A percentile compares a stretch with the other conserved stretches of the same genome.
These are phyloP conservation scores for Prunus mume DNA, from an alignment of 306 rosid genomes.

Conservation along the genomic window DNA sequence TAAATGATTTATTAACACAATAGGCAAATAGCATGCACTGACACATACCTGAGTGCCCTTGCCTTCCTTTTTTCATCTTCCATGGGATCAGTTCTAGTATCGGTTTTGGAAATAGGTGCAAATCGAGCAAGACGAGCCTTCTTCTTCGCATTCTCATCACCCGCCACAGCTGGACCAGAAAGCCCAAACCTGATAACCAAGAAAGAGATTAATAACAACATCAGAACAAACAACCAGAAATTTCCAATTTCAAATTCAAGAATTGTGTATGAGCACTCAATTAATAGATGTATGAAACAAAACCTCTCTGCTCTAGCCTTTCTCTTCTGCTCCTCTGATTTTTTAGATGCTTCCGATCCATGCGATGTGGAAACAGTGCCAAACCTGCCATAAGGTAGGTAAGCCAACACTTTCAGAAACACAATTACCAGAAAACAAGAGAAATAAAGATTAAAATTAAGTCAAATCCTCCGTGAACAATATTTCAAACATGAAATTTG, in stretches of 20 bases:
- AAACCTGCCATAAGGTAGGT: constrained; percentile 41
- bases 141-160: constrained; percentile 70
- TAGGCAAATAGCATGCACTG: background rate
- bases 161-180: constrained; percentile 41
- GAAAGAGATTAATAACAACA: background rate
- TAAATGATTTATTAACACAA: background rate
- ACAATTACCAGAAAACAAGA: background rate
- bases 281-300: constrained; percentile 4
- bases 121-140: constrained; percentile 86
- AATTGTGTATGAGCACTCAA: background rate
- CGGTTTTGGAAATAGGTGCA: constrained; percentile 49
- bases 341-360: constrained; percentile 47
- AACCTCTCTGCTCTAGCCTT: constrained; percentile 94
- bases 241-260: background rate
- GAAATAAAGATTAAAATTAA: background rate
- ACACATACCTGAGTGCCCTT: constrained; percentile 63
- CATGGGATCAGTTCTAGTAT: constrained; percentile 51
- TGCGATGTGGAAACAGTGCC: constrained; percentile 43
- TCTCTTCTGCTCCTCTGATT: constrained; percentile 69
- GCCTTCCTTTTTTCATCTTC: constrained; percentile 88
- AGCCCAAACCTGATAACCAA: constrained; percentile 65
- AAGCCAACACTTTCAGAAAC: background rate
- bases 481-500: background rate
- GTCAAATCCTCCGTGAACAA: background rate
- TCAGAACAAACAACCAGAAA: background rate